These are phyloP conservation scores for Lepraria neglecta DNA, from an alignment of 495 filamentous ascomycete genomes.

Conservation along the genomic window DNA sequence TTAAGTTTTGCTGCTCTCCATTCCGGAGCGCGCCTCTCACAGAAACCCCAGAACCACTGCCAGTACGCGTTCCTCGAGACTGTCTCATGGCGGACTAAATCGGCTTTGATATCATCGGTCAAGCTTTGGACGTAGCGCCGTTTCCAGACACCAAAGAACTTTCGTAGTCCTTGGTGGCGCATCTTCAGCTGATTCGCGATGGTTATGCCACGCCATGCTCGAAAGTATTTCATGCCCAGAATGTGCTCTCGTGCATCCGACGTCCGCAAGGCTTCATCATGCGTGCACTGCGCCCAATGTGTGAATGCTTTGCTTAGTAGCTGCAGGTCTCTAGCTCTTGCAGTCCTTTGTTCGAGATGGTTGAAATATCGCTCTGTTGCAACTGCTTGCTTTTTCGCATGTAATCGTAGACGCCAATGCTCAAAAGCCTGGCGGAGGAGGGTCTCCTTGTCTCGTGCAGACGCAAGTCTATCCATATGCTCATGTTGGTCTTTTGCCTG, in stretches of 20 bases:
- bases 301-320: conserved; percentile 65
- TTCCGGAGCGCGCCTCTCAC: conserved; percentile 47
- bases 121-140: conserved; percentile 36
- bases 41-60: conserved; percentile 52
- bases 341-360: conserved; percentile 54
- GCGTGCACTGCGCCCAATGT: conserved; percentile 61
- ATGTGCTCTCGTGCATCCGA: conserved; percentile 60
- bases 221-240: conserved; percentile 65
- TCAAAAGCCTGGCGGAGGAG: conserved; percentile 53
- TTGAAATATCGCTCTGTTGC: conserved; percentile 57
- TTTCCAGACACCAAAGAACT: conserved; percentile 53
- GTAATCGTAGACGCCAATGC: conserved; percentile 48
- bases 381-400: conserved; percentile 40
- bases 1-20: conserved; percentile 47
- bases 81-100: conserved; percentile 40
- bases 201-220: conserved; percentile 70
- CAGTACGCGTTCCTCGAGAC: conserved; percentile 43
- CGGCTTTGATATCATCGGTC: conserved; percentile 37
- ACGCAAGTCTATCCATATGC: conserved; percentile 46
- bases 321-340: conserved; percentile 56
- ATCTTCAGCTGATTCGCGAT: conserved; percentile 63
- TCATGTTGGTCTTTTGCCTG: conserved; percentile 40
- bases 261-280: conserved; percentile 54
- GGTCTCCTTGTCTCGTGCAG: conserved; percentile 45
- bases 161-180: conserved; percentile 52